Evolutionary conservation across 179 eudicot species (phyloP).

Genomic region (Beta corolliflora): DNA sequence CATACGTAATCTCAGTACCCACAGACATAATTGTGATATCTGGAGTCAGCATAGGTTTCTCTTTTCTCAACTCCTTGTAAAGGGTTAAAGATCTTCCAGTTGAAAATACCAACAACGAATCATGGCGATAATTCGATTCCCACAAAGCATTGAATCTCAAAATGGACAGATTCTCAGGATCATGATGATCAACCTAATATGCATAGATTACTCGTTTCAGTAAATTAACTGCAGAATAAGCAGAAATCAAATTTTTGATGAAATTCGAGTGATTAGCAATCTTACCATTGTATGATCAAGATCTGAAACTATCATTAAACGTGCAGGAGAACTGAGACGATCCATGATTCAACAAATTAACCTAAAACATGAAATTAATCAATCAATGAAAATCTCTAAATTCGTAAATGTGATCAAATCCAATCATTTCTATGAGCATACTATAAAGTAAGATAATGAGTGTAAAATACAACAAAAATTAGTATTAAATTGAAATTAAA

Average conservation of each 20-base stretch:
- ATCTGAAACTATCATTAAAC: conserved; percentile 96
- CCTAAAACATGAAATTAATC: conserved; percentile 22
- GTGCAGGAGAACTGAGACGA: conserved; percentile 64
- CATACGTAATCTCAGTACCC: conserved; percentile 97
- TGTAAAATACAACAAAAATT: not conserved
- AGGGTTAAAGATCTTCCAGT: conserved; percentile 94
- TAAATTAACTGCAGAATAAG: not conserved
- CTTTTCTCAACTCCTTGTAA: conserved; percentile 86
- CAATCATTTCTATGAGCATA: not conserved
- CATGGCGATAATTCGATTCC: conserved; percentile 87
- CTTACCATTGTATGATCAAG: conserved; percentile 96
- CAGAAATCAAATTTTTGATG: not conserved
- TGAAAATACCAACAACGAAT: conserved; percentile 90
- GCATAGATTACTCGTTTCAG: not conserved
- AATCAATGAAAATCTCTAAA: not conserved
- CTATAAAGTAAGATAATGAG: not conserved
- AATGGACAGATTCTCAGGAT: conserved; percentile 73
- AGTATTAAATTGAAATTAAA: not conserved
- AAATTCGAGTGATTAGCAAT: not conserved
- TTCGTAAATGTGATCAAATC: not conserved
- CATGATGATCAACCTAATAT: conserved; percentile 95
- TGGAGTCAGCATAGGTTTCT: conserved; percentile 96
- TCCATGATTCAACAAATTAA: conserved; percentile 47
- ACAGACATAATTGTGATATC: conserved; percentile 96
- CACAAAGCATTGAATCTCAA: conserved; percentile 93